Base-by-base conservation (phyloP, 768 basidiomycete genomes). In the Lactifluus subvellereus region DNA sequence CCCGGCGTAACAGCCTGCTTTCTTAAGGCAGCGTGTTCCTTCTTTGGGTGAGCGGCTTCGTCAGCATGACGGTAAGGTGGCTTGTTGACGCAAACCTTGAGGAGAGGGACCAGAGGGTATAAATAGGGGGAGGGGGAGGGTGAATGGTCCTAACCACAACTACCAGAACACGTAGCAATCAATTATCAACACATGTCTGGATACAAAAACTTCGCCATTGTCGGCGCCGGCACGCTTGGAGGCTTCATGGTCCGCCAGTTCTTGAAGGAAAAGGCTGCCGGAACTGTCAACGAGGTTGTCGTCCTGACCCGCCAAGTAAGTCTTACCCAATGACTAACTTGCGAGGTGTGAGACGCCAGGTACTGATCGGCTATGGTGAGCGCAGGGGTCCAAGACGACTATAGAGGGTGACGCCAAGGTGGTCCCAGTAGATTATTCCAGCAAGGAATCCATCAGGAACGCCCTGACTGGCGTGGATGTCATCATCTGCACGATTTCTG, bases 331-430 rank as follows among this genome's bases (percentile, higher is more conserved):
- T 16, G 2, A 4, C 14, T 43, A 2, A 18, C 7, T 43, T 18
- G 16, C 14, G 18, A 43, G 42, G 42, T 18, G 27, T 30, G 1
- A 27, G 16, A 30, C 13, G 18, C 3, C 13, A 16, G 5, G n/a
- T 18, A n/a, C n/a, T 54, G 33, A 52, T 11, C n/a, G 9, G 16
- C 33, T 6, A 54, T 22, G 37, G 27, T 60, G 18, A 51, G n/a
- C 18, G 4, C 53, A 67, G 61, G 73, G 71, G 55, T 73, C 71
- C 18, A 69, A 72, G 20, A 66, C 59, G 10, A 54, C 64, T 43
- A 7, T 64, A 18, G 35, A 55, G 2, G 53, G 42, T 3, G 54
- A 55, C 35, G 65, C 57, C 48, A 58, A 38, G 22, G 54, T 65
- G 42, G 43, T 56, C 10, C 42, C 27, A 1, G 63, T 65, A 54